These are phyloP conservation scores for Cystobasidium pallidum DNA, from an alignment of 1,284 basidiomycete genomes.

Conservation along the genomic window DNA sequence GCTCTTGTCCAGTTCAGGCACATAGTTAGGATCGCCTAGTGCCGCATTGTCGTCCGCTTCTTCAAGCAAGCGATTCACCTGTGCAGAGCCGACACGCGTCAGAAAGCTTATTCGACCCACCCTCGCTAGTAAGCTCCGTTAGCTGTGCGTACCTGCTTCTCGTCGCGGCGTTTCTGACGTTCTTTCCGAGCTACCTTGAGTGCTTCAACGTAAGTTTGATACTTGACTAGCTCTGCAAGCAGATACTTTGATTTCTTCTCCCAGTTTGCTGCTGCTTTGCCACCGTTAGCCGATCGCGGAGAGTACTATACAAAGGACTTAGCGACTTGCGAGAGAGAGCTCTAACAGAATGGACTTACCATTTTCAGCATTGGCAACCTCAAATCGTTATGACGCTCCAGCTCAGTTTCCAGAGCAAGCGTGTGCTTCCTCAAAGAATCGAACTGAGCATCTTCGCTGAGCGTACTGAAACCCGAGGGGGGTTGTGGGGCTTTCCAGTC, in stretches of 20 bases:
- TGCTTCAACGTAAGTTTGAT: slow-evolving; percentile 90
- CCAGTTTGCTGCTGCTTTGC: slow-evolving; percentile 86
- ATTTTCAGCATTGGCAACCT: slow-evolving; percentile 79
- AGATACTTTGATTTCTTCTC: slow-evolving; percentile 85
- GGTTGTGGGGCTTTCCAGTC: slow-evolving; percentile 92
- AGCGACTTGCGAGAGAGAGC: slow-evolving; percentile 37
- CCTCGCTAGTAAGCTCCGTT: background rate
- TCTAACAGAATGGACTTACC: slow-evolving; percentile 61
- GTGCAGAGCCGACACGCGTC: background rate
- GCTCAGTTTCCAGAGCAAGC: slow-evolving; percentile 71
- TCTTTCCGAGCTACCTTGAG: slow-evolving; percentile 77
- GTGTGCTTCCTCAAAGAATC: slow-evolving; percentile 82
- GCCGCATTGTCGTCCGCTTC: slow-evolving; percentile 38
- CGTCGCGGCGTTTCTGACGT: slow-evolving; percentile 53
- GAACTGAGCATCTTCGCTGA: slow-evolving; percentile 88
- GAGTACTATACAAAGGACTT: slow-evolving; percentile 66
- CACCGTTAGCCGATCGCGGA: slow-evolving; percentile 70
- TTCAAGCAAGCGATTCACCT: slow-evolving; percentile 42
- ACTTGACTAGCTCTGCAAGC: slow-evolving; percentile 89
- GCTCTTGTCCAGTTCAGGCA: slow-evolving; percentile 4
- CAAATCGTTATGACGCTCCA: slow-evolving; percentile 80
- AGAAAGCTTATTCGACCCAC: background rate
- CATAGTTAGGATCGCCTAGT: slow-evolving; percentile 28
- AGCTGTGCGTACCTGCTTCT: slow-evolving; percentile 45
- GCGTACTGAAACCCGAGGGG: slow-evolving; percentile 76